Evolutionary conservation across 108 stramenopile genomes (phyloP).

Genomic region (Cyclostephanos tholiformis): DNA sequence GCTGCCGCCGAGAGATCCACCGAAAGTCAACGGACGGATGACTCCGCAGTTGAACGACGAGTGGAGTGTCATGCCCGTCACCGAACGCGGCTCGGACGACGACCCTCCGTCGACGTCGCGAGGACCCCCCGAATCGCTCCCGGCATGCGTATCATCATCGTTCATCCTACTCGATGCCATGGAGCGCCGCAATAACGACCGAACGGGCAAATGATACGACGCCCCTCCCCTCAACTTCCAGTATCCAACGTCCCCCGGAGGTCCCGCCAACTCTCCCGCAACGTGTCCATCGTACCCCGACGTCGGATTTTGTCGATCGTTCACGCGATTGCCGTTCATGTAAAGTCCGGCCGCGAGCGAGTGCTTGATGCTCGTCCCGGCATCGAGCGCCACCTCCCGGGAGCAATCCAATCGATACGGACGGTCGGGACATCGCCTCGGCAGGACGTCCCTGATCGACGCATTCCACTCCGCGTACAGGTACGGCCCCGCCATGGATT

Average conservation of each 20-base stretch:
- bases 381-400: constrained; percentile 63
- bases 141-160: constrained; percentile 3
- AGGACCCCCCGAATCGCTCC: neutral
- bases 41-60: constrained; percentile 60
- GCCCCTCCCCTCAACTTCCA: constrained; percentile 64
- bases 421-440: constrained; percentile 60
- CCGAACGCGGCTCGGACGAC: neutral
- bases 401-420: constrained; percentile 76
- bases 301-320: constrained; percentile 68
- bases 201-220: constrained; percentile 57
- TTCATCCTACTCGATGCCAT: constrained; percentile 7
- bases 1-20: constrained; percentile 60
- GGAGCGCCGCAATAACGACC: constrained; percentile 37
- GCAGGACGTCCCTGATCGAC: constrained; percentile 64
- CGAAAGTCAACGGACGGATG: constrained; percentile 59
- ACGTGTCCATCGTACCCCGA: constrained; percentile 60
- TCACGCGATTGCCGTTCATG: constrained; percentile 54
- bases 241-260: constrained; percentile 85
- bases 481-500: constrained; percentile 55
- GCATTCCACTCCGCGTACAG: constrained; percentile 73
- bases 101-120: neutral
- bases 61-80: constrained; percentile 62
- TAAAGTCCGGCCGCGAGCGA: constrained; percentile 61
- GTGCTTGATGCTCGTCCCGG: constrained; percentile 66
- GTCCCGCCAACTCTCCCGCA: constrained; percentile 70